phyloP scores from a whole-genome alignment of 495 filamentous ascomycete species.

The Neurospora intermedia region DNA sequence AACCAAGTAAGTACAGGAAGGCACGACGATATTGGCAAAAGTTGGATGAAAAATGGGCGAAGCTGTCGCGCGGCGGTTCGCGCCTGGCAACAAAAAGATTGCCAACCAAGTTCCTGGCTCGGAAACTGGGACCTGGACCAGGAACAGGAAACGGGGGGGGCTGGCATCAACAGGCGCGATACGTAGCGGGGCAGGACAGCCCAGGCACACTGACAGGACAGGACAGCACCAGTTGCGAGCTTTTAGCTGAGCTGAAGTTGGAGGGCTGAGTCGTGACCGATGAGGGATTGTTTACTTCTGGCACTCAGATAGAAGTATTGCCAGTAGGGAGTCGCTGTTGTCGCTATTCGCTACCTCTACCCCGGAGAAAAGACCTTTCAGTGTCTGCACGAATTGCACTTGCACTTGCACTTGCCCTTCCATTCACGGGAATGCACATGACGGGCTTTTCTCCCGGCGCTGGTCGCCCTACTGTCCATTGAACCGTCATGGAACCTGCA shows the following conservation, averaged over 20 bases:
- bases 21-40: not conserved
- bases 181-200: not conserved
- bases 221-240: not conserved
- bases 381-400: not conserved
- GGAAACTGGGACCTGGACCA: not conserved
- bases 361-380: too few species aligned
- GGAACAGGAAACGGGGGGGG: not conserved
- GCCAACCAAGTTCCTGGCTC: not conserved
- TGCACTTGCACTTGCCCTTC: not conserved
- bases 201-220: not conserved
- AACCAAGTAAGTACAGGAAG: not conserved
- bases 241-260: not conserved
- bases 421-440: not conserved
- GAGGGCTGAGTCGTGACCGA: not conserved
- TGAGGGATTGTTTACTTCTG: not conserved
- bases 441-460: not conserved
- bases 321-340: not conserved
- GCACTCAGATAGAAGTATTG: too few species aligned
- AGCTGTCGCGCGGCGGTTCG: not conserved
- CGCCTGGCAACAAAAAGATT: not conserved
- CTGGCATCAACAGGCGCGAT: not conserved
- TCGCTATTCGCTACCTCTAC: not conserved
- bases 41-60: not conserved
- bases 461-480: not conserved
- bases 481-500: not conserved